A percentile compares a stretch with the other conserved stretches of the same genome.
Evolutionary conservation across 257 asterid genomes (phyloP).

Genomic region (Henckelia pumila): DNA sequence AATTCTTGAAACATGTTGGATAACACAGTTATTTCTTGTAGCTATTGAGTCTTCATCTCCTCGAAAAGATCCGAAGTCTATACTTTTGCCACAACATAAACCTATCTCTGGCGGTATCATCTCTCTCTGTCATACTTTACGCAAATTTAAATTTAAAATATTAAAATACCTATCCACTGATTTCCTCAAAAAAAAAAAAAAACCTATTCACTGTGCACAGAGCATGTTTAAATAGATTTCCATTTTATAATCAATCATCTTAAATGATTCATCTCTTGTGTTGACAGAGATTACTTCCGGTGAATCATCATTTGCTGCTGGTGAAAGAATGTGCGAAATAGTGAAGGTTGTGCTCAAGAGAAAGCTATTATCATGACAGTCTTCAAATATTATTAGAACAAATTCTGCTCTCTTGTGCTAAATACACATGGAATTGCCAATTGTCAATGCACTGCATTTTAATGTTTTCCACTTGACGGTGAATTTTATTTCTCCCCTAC

Average conservation of each 20-base stretch:
- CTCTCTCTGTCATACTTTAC: slow-evolving; percentile 21
- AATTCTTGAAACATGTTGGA: slow-evolving; percentile 20
- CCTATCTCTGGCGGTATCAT: slow-evolving; percentile 48
- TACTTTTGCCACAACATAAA: slow-evolving; percentile 54
- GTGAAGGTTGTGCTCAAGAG: slow-evolving; percentile 67
- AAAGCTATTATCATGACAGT: slow-evolving; percentile 19
- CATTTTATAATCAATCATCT: slow-evolving; percentile 21
- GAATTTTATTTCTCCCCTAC: slow-evolving; percentile 22
- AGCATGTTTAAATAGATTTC: slow-evolving; percentile 4
- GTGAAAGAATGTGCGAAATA: slow-evolving; percentile 78
- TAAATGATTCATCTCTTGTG: slow-evolving; percentile 22
- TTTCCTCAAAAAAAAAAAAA: no score
- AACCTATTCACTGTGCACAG: neutral
- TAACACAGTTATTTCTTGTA: slow-evolving; percentile 30
- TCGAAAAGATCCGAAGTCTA: slow-evolving; percentile 69
- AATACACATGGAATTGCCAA: neutral
- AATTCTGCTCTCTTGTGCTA: slow-evolving; percentile 3
- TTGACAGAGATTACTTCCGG: slow-evolving; percentile 44
- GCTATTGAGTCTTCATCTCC: slow-evolving; percentile 97
- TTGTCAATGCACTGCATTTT: slow-evolving; percentile 18
- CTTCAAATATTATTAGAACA: slow-evolving; percentile 3
- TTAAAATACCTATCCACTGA: neutral
- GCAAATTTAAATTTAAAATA: neutral
- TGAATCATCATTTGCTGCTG: slow-evolving; percentile 78
- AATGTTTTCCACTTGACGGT: slow-evolving; percentile 10